Base-by-base conservation (phyloP, 2,329 filamentous ascomycete genomes). In the Drechslerella stenobrocha region DNA sequence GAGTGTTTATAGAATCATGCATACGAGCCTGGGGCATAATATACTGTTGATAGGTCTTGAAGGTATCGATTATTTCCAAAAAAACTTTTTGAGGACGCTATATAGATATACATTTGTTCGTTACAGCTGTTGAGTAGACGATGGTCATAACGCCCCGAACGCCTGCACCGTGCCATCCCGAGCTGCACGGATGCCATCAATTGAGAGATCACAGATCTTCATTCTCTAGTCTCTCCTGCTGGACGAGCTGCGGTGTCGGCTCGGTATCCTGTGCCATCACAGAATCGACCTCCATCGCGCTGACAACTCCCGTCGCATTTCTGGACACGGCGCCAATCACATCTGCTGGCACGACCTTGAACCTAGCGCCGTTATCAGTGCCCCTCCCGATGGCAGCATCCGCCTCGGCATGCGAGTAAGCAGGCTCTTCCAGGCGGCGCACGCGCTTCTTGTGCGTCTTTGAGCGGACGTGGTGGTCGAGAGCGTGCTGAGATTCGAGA, bases 381-480 rank as follows among this genome's bases (percentile, higher is more conserved):
- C 82, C 80, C 58, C 91, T 78, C 35, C 89, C 89, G 32, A 86
- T 80, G 0, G 87, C 90, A 13, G 88, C 89, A 74, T 95, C 89
- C 28, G 91, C 89, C 72, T 91, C 84, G 74, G 89, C 88, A 74
- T 95, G 90, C 3, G 87, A 87, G 77, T 95, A 93, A 7, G 90
- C 88, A 73, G 89, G 89, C 74, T 95, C 90, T 70, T 84, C 84
- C 66, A 98, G 79, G 73, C 89, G 82, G 76, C 90, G 90, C 55
- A 95, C 78, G 76, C 92, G 50, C 23, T 69, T 63, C 83, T 91
- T 96, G 78, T 98, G 93, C 71, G 89, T 89, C 79, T 96, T 98
- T 73, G 89, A 90, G 76, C 87, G 89, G 60, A 81, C 81, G 78
- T 98, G 93, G 24, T 83, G 81, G 32, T 82, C 80, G 61, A 95